A percentile compares a stretch with the other conserved stretches of the same genome.
These are phyloP conservation scores for Metahyphopichia silvanorum DNA, from an alignment of 805 yeast genomes.

Conservation along the genomic window DNA sequence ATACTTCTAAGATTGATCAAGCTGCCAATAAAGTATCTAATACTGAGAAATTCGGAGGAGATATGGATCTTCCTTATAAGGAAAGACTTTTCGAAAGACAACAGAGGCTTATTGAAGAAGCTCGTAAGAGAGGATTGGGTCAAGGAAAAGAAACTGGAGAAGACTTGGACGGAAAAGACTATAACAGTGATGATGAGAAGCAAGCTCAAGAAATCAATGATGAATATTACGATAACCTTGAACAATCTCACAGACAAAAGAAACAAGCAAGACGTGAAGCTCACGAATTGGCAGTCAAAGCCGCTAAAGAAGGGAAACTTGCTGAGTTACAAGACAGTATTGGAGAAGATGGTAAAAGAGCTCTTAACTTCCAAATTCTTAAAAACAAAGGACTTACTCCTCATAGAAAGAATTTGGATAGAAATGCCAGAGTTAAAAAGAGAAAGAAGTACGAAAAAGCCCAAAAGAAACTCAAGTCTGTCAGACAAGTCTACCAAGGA, in stretches of 20 bases:
- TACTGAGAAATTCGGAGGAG: slow-evolving; percentile 56
- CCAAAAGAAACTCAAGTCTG: slow-evolving; percentile 86
- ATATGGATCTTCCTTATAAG: slow-evolving; percentile 84
- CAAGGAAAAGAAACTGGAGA: slow-evolving; percentile 49
- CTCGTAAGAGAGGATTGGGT: slow-evolving; percentile 71
- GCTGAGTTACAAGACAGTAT: slow-evolving; percentile 64
- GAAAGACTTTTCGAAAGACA: slow-evolving; percentile 90
- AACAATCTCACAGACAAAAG: slow-evolving; percentile 43
- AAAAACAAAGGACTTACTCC: slow-evolving; percentile 97
- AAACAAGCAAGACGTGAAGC: slow-evolving; percentile 57
- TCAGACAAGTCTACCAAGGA: slow-evolving; percentile 83
- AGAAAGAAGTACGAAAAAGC: slow-evolving; percentile 95
- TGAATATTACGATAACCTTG: slow-evolving; percentile 57
- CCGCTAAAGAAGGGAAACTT: slow-evolving; percentile 81
- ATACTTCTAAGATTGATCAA: slow-evolving; percentile 95
- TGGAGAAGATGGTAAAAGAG: slow-evolving; percentile 87
- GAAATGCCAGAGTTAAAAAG: slow-evolving; percentile 97
- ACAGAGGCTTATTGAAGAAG: slow-evolving; percentile 82
- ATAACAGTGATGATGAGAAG: slow-evolving; percentile 45
- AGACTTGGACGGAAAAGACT: slow-evolving; percentile 52
- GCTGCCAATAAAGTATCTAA: slow-evolving; percentile 55
- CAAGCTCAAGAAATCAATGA: slow-evolving; percentile 44
- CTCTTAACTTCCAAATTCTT: slow-evolving; percentile 88
- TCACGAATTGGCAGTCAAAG: slow-evolving; percentile 68
- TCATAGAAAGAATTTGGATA: slow-evolving; percentile 85